Base-by-base conservation (phyloP, 257 asterid genomes). In the Lycium ferocissimum region DNA sequence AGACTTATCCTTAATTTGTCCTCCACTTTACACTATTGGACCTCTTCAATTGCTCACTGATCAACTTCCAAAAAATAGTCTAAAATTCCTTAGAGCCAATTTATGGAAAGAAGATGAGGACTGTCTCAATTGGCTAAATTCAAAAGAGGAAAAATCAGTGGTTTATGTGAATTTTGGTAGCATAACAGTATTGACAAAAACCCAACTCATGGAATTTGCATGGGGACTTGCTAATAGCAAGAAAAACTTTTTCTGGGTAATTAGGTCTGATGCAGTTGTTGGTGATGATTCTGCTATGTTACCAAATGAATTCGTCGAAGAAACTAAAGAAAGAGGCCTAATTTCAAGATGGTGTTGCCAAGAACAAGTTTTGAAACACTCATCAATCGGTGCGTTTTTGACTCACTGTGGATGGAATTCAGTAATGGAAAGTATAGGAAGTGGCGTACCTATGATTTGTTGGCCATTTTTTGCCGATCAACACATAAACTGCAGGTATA, bases 371-470 rank as follows among this genome's bases (percentile, higher is more conserved):
- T 84, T 91, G 12, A 72, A 84, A 12, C 94, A 91, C 75, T 66
- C 87, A 1, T 85, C 92, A 0, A 40, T 88, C 0, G 92, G 81
- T 11, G 92, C 79, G 2, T 90, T 91, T 45, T 84, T 90, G 72
- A 89, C 88, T 2, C 93, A 90, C 33, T 86, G 92, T 12, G 92
- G 94, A n/a, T 90, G 94, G 92, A 91, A 89, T 57, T 90, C 92
- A 1, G 72, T 85, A 9, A 43, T 69, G 1, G 94, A 91, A 57
- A 91, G 94, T 82, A 26, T 91, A 59, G 72, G 80, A 22, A 56
- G 86, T 7, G 92, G 92, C 3, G 89, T 90, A 22, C 91, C 92
- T 0, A 86, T 91, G 88, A 56, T 91, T 1, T 91, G 94, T 9
- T 91, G 92, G 91, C 92, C 94, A 0, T 89, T 86, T 83, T 90